Conservation (phyloP, 164 flowering plant genomes). For the Santalum album region DNA sequence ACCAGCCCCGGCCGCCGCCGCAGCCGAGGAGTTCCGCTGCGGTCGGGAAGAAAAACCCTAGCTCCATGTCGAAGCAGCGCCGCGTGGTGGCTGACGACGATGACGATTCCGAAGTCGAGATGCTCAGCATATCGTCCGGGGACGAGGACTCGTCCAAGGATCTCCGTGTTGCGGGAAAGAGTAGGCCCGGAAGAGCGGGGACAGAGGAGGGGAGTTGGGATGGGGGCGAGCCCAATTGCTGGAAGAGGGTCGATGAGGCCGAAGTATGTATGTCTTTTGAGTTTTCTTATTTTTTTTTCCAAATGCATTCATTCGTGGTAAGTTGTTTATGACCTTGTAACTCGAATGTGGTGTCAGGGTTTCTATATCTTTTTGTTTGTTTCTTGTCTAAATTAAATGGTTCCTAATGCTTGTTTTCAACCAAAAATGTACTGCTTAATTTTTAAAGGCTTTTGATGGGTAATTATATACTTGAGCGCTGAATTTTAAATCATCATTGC, state of each 20-base stretch:
- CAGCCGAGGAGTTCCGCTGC: no score
- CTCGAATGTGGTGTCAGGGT: not conserved
- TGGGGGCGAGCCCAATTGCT: constrained; percentile 74
- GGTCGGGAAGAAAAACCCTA: no score
- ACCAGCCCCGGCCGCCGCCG: constrained; percentile 43
- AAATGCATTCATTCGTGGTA: no score
- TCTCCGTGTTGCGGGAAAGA: constrained; percentile 12
- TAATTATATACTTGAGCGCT: no score
- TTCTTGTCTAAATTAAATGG: no score
- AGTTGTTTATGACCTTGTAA: not conserved
- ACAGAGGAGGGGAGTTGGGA: constrained; percentile 56
- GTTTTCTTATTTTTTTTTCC: not conserved
- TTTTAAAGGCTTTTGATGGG: no score
- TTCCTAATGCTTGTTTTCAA: no score
- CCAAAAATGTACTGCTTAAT: no score
- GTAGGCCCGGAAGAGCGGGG: constrained; percentile 19
- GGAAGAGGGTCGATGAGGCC: constrained; percentile 89
- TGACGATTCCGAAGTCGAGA: constrained; percentile 95
- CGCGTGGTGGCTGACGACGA: constrained; percentile 47
- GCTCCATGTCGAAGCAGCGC: constrained; percentile 13
- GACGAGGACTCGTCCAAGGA: constrained; percentile 68
- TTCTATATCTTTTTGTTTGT: no score
- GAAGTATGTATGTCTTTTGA: constrained; percentile 43
- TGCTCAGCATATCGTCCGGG: constrained; percentile 95
- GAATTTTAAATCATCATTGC: no score